Evolutionary conservation across 306 rosid species (phyloP), one percentile per base, ranked within the genome.

Genomic region (Cucumis hystrix): DNA sequence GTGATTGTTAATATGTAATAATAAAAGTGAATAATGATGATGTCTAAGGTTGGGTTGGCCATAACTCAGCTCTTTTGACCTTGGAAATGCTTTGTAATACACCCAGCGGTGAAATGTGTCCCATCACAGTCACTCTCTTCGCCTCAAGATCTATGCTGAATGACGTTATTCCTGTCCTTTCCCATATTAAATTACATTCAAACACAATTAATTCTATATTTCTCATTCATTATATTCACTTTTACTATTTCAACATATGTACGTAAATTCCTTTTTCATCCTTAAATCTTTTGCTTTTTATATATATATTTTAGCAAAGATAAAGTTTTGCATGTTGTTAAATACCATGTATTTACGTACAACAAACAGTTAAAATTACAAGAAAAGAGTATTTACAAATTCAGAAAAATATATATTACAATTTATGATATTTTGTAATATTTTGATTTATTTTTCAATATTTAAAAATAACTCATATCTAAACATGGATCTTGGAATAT

Each of bases 121-220:
- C 98, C 92, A 89, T 90, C 79, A 94, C 98, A 21, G 97, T 94
- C 85, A 94, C 98, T 77, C 89, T 86, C 87, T 92, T 90, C 1
- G 88, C 72, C 64, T 94, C 98, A 41, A 94, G 83, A 77, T 94
- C 98, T 79, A 94, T 87, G 69, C 88, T 94, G 84, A 89, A 94
- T 41, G 98, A 94, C 51, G 97, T 89, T 39, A 94, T 96, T 58
- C 98, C 98, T 94, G 86, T 33, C n/a, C 49, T 0, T 39, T 8
- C 14, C 55, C 13, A 17, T 0, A 21, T 59, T 23, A 23, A 23
- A 23, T 23, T 58, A 58, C 39, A 61, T 5, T 13, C 35, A 28
- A 11, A 56, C 12, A 7, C 17, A 25, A 10, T 23, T 5, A 41
- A 7, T 2, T 41, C 2, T 41, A 1, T 28, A 28, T 28, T 28